phyloP scores from a whole-genome alignment of 2,329 filamentous ascomycete species.

The Teratosphaeria epicoccoides region DNA sequence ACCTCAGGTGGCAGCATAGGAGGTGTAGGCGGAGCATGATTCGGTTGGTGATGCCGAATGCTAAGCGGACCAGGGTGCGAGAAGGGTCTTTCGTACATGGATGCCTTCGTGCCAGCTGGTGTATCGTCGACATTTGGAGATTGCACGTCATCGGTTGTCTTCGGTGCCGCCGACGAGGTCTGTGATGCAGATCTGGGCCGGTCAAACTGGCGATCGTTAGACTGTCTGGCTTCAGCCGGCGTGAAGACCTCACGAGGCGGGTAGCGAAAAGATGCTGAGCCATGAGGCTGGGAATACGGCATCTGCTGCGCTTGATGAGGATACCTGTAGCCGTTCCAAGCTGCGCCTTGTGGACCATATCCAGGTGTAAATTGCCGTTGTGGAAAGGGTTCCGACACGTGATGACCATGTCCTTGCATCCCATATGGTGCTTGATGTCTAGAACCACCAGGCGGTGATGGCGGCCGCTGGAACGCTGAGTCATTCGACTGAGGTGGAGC shows the following conservation, averaged over 20 bases:
- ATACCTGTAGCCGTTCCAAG: conserved; percentile 11
- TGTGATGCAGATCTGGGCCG: conserved; percentile 19
- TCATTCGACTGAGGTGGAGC: conserved; percentile 20
- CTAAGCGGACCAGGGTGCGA: conserved; percentile 3
- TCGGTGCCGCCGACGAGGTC: conserved; percentile 10
- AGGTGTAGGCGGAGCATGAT: conserved; percentile 4
- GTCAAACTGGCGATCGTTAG: conserved; percentile 9
- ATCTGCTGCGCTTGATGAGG: conserved; percentile 3
- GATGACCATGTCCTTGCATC: conserved; percentile 20
- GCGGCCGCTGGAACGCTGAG: conserved; percentile 11
- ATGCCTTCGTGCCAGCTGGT: conserved; percentile 6
- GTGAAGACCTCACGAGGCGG: conserved; percentile 17
- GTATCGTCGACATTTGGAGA: conserved; percentile 11
- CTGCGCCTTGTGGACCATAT: conserved; percentile 4
- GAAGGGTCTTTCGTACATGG: conserved; percentile 6
- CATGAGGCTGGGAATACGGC: conserved; percentile 7
- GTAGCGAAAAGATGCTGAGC: conserved; percentile 16
- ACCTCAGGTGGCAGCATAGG: conserved; percentile 13
- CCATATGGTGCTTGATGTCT: conserved; percentile 11
- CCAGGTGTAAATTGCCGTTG: conserved; percentile 5
- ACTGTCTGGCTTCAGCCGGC: conserved; percentile 6
- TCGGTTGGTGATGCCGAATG: conserved; percentile 10
- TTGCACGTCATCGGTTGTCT: conserved; percentile 11
- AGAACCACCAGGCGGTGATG: conserved; percentile 6
- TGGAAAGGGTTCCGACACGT: conserved; percentile 15